phyloP scores from a whole-genome alignment of 2,329 filamentous ascomycete genomes.

The Hortaea sp. region DNA sequence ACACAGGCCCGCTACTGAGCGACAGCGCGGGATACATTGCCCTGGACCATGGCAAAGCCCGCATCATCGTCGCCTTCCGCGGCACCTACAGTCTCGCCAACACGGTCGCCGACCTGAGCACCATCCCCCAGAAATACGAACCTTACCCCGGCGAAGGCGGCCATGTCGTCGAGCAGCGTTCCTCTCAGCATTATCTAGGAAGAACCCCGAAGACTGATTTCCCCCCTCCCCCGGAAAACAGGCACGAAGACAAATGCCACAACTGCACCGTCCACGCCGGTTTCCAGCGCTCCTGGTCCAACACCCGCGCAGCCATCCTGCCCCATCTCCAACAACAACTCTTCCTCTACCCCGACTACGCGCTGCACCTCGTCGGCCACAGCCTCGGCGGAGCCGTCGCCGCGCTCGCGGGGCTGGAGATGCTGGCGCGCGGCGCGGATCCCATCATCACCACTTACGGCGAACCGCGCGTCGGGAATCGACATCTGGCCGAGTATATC shows the following conservation, averaged over 20 bases:
- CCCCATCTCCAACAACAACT: constrained; percentile 53
- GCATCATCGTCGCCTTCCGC: constrained; percentile 79
- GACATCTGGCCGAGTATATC: constrained; percentile 43
- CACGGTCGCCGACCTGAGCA: constrained; percentile 81
- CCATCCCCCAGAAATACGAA: constrained; percentile 78
- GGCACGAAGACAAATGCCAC: constrained; percentile 48
- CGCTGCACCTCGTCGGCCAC: constrained; percentile 74
- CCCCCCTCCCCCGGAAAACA: constrained; percentile 1
- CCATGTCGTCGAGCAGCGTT: constrained; percentile 5
- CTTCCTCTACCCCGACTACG: constrained; percentile 56
- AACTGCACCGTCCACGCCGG: constrained; percentile 92
- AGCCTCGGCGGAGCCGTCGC: constrained; percentile 89
- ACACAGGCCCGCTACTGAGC: constrained; percentile 74
- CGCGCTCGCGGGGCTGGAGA: constrained; percentile 73
- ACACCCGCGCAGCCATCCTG: constrained; percentile 60
- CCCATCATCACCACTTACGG: constrained; percentile 83
- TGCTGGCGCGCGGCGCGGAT: constrained; percentile 65
- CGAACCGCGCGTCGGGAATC: constrained; percentile 60
- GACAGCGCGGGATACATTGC: constrained; percentile 93
- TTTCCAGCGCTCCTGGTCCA: constrained; percentile 76
- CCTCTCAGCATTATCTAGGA: constrained; percentile 11
- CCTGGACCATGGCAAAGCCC: constrained; percentile 59
- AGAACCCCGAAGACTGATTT: constrained; percentile 56
- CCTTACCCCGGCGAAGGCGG: constrained; percentile 57
- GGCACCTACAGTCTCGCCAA: constrained; percentile 93